Percentiles rank a stretch among this genome's conserved stretches.
Evolutionary conservation across 2,329 filamentous ascomycete species (phyloP).

Genomic region (Fusarium transvaalense): DNA sequence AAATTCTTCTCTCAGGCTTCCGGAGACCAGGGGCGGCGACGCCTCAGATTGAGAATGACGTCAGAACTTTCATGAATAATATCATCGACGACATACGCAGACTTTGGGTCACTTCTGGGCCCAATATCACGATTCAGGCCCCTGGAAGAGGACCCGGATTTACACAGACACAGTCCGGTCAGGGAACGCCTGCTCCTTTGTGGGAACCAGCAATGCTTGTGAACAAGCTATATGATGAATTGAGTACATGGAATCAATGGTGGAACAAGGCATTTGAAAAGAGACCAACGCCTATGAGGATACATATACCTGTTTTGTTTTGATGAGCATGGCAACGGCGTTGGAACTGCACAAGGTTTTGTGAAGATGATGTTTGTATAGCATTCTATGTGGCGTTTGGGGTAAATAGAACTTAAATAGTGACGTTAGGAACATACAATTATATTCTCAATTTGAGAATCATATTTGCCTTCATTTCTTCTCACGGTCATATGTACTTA

Average conservation of each 20-base stretch:
- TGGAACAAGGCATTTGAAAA: slow-evolving; percentile 45
- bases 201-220: slow-evolving; percentile 52
- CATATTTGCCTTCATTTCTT: neutral
- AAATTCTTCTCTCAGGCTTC: slow-evolving; percentile 43
- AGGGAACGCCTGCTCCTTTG: slow-evolving; percentile 50
- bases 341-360: slow-evolving; percentile 29
- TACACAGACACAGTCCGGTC: slow-evolving; percentile 52
- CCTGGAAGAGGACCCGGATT: slow-evolving; percentile 52
- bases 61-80: slow-evolving; percentile 57
- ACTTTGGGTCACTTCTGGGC: slow-evolving; percentile 57
- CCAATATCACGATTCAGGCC: slow-evolving; percentile 55
- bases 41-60: slow-evolving; percentile 46
- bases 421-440: neutral
- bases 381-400: slow-evolving; percentile 23
- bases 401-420: neutral
- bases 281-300: neutral
- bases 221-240: slow-evolving; percentile 50
- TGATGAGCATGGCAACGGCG: slow-evolving; percentile 46
- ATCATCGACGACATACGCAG: slow-evolving; percentile 60
- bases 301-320: slow-evolving; percentile 43
- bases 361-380: slow-evolving; percentile 6
- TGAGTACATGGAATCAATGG: slow-evolving; percentile 54
- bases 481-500: neutral
- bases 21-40: slow-evolving; percentile 4
- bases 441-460: neutral